phyloP scores from a whole-genome alignment of 1,284 basidiomycete species.

The Singerocomus rubriflavus region DNA sequence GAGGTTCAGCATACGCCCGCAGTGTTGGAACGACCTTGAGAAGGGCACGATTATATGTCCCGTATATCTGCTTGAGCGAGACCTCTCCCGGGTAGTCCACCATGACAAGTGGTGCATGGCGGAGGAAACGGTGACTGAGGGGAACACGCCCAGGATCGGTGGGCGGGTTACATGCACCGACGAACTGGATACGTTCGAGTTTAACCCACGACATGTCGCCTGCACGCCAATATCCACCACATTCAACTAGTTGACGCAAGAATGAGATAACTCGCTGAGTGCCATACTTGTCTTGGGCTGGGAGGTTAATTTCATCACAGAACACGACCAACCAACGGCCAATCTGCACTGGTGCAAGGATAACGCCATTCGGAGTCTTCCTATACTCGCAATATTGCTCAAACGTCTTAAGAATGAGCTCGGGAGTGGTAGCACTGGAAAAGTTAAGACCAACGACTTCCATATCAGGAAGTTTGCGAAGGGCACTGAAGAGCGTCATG shows the following conservation, averaged over 20 bases:
- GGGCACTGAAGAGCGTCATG: conserved; percentile 99
- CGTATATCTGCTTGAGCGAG: conserved; percentile 98
- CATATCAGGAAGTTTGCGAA: conserved; percentile 97
- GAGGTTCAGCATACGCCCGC: conserved; percentile 88
- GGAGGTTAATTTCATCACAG: conserved; percentile 99
- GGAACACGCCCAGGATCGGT: conserved; percentile 99
- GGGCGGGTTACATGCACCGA: conserved; percentile 98
- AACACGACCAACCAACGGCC: conserved; percentile 99
- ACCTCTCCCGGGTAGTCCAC: conserved; percentile 98
- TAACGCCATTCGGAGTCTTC: conserved; percentile 96
- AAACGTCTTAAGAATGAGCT: conserved; percentile 97
- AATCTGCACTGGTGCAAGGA: conserved; percentile 91
- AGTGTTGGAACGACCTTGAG: conserved; percentile 96
- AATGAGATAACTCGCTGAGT: conserved; percentile 99
- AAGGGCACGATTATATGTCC: conserved; percentile 96
- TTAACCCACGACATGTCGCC: conserved; percentile 97
- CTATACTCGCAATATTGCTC: conserved; percentile 99
- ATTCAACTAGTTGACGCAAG: conserved; percentile 95
- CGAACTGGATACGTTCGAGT: conserved; percentile 97
- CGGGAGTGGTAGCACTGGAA: conserved; percentile 97
- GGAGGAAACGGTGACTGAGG: conserved; percentile 93
- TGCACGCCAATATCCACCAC: conserved; percentile 93
- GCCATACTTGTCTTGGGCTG: conserved; percentile 96
- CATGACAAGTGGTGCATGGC: conserved; percentile 99
- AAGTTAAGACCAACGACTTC: conserved; percentile 99